Base-by-base conservation (phyloP, 2,329 filamentous ascomycete genomes). In the Teratosphaeria gauchensis region DNA sequence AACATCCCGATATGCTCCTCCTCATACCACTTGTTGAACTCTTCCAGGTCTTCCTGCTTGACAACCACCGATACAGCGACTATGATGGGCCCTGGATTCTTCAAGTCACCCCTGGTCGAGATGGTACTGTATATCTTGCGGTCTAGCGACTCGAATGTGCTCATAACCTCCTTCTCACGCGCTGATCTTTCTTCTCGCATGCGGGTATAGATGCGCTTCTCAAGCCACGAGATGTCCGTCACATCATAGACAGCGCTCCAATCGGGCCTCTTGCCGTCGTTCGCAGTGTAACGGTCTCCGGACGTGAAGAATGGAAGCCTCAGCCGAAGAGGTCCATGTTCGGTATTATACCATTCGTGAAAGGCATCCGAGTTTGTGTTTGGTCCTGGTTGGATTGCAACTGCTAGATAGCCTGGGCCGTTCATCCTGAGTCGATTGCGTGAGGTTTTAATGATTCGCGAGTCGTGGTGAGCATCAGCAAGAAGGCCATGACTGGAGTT, bases 281-380 rank as follows among this genome's bases (percentile, higher is more conserved):
- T 82, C 8, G 88, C 87, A 30, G 80, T 81, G 75, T 91, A 95
- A 51, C 90, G 86, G 66, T 94, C 86, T 59, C 90, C 90, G 72
- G 90, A 94, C 65, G 76, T 71, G 70, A 92, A 85, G 66, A 87
- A 85, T 3, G 88, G 84, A 14, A 95, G 76, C 54, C 89, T 86
- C 6, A 95, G 82, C 54, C 90, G 87, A 16, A 85, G 83, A 19
- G 90, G 90, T 57, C 90, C 90, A 75, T 95, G 90, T 76, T 95
- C 90, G 73, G 91, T 94, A 77, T 95, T 92, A 78, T 95, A 95
- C 89, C 89, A 92, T 72, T 95, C 89, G 74, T 95, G 88, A 75
- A 95, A 95, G 68, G 89, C 84, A 62, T 83, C 78, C 54, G 81
- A 74, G 58, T 85, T 78, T 66, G 90, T 80, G 64, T 80, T 81